Base-by-base conservation (phyloP, 192 early-diverging fungal species). In the Backusella mclennaniae region DNA sequence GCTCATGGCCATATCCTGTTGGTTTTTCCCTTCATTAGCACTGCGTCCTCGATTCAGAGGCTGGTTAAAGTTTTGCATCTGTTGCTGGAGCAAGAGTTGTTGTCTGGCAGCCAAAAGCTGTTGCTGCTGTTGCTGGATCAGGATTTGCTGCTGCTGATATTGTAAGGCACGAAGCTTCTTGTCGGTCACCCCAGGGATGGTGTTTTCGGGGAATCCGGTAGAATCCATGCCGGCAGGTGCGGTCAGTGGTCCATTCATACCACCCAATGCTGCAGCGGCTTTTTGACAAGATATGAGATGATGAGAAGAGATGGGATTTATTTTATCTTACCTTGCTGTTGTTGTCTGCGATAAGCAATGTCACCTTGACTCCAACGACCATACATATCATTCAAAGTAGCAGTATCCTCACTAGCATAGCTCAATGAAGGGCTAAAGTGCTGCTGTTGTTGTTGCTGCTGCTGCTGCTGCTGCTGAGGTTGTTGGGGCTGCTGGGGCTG, bases 1-100 rank as follows among this genome's bases (percentile, higher is more conserved):
- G 12, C 88, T 90, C 73, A 91, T 90, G 6, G 88, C 86, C 21
- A 89, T 77, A 44, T 88, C 87, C 63, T 56, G 67, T 66, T 75
- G 66, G 38, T 69, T 79, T 21, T 63, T 63, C 11, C 49, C 66
- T 17, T 80, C 68, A 46, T 71, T 33, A 2, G 38, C 67, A 63
- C 12, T 82, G 53, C 70, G 81, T 19, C 14, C 23, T 29, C 56
- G 9, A 12, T 12, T 63, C 3, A 63, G 21, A 29, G 56, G 68
- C 26, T 66, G 71, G 33, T 67, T 77, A 73, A 69, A 66, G 29
- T 73, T 71, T 35, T 86, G 77, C 35, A 88, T 53, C 8, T 84
- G 74, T 71, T 87, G 85, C 12, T 81, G 81, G 41, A 86, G 85
- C 35, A 86, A 76, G 39, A 79, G 82, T 33, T 91, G 88, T 4